These are phyloP conservation scores for Blastocystis sp. DNA, from an alignment of 352 stramenopile genomes.

Conservation along the genomic window DNA sequence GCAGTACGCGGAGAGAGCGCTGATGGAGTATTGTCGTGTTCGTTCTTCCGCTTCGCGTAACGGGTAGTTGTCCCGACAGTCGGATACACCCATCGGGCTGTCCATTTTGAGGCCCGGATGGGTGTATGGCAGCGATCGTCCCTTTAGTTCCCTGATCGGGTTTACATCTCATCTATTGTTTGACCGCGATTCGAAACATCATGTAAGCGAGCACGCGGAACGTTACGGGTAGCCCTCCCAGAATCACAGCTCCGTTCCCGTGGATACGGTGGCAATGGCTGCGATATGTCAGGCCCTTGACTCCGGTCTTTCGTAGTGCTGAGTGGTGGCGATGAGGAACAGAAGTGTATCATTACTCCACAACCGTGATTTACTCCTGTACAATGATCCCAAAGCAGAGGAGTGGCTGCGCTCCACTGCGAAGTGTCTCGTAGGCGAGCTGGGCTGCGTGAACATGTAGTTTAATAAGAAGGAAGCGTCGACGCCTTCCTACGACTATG, in stretches of 20 bases:
- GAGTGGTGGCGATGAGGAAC: background rate
- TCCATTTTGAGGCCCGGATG: constrained; percentile 52
- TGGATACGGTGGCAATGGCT: constrained; percentile 30
- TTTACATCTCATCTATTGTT: constrained; percentile 23
- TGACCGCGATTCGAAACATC: background rate
- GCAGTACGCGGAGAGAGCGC: constrained; percentile 18
- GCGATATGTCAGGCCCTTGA: constrained; percentile 34
- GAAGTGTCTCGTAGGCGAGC: background rate
- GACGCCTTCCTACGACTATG: constrained; percentile 45
- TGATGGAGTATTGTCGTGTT: constrained; percentile 41
- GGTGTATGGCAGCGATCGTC: constrained; percentile 53
- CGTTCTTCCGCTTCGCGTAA: background rate
- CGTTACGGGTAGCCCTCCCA: constrained; percentile 10
- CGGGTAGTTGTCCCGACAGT: constrained; percentile 16
- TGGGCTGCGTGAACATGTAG: background rate
- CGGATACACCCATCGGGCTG: constrained; percentile 39
- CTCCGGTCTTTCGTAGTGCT: background rate
- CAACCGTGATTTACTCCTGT: constrained; percentile 4
- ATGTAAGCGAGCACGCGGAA: background rate
- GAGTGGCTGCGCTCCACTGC: constrained; percentile 4
- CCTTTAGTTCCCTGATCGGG: constrained; percentile 51
- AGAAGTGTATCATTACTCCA: constrained; percentile 2
- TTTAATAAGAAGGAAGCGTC: constrained; percentile 47
- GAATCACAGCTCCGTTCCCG: constrained; percentile 31
- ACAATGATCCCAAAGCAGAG: constrained; percentile 15